These are phyloP conservation scores for Heterobasidion irregulare DNA, from an alignment of 1,284 basidiomycete genomes.

Conservation along the genomic window DNA sequence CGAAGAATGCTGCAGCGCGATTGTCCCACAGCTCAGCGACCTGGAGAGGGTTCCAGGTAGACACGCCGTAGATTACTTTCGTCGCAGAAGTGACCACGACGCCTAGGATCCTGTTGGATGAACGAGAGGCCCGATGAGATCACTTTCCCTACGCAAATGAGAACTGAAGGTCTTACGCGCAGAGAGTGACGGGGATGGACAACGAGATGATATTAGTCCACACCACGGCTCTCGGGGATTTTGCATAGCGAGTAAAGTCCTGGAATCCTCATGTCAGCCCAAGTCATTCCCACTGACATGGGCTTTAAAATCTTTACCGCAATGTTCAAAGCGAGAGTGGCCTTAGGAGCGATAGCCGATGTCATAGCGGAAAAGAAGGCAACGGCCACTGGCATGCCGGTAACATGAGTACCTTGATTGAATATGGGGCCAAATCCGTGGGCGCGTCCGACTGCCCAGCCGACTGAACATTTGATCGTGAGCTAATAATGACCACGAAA, in stretches of 20 bases:
- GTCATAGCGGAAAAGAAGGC: neutral
- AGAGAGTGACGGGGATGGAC: neutral
- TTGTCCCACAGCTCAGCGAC: neutral
- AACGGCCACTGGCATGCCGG: neutral
- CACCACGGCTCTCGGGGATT: neutral
- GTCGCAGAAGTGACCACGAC: neutral
- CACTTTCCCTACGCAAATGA: neutral
- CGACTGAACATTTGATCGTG: neutral
- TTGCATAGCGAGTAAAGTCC: neutral
- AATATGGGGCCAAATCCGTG: neutral
- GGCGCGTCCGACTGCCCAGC: neutral
- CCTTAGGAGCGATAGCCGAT: neutral
- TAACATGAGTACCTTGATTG: neutral
- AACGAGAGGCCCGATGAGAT: neutral
- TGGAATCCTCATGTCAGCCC: neutral
- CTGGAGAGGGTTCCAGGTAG: neutral
- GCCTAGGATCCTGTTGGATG: neutral
- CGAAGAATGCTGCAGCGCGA: neutral
- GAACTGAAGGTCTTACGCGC: neutral
- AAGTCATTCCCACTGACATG: neutral
- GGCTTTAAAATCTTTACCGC: neutral
- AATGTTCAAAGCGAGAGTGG: neutral
- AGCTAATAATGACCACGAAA: neutral
- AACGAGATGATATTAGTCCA: neutral
- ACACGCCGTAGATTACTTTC: neutral